phyloP scores from a whole-genome alignment of 495 filamentous ascomycete species.

The Aspergillus sclerotioniger region DNA sequence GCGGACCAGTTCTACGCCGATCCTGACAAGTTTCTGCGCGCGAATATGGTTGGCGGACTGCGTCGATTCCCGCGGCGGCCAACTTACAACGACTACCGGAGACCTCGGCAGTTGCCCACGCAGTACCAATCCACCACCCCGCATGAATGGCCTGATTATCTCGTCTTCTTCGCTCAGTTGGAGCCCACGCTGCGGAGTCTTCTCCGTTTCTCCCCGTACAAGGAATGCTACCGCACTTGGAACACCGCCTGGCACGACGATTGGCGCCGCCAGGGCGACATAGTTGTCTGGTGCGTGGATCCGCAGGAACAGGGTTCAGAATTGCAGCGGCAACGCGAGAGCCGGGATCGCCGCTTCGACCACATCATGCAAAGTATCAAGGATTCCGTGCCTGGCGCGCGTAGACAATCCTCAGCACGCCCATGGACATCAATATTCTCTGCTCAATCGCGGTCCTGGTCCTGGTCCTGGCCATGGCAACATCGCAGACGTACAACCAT shows the following conservation, averaged over 20 bases:
- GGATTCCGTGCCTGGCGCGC: constrained; percentile 20
- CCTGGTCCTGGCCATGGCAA: constrained; percentile 31
- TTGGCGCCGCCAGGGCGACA: constrained; percentile 75
- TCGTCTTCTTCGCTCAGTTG: constrained; percentile 64
- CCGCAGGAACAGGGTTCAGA: constrained; percentile 30
- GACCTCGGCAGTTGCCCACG: constrained; percentile 2
- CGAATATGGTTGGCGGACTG: constrained; percentile 45
- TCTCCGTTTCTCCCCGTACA: constrained; percentile 58
- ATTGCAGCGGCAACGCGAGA: constrained; percentile 25
- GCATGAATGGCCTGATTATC: constrained; percentile 57
- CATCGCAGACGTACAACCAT: constrained; percentile 11
- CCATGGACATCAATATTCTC: constrained; percentile 22
- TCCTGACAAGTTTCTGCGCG: constrained; percentile 57
- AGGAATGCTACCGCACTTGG: constrained; percentile 67
- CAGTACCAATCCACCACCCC: constrained; percentile 8
- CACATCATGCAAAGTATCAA: constrained; percentile 32
- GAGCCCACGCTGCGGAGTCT: constrained; percentile 48
- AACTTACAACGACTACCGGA: constrained; percentile 23
- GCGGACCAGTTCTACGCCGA: constrained; percentile 84
- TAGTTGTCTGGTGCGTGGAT: constrained; percentile 75
- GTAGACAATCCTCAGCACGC: constrained; percentile 10
- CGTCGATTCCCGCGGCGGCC: constrained; percentile 41
- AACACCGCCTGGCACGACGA: constrained; percentile 90
- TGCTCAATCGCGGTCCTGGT: constrained; percentile 13
- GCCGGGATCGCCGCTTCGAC: constrained; percentile 26